Conservation (phyloP, 495 filamentous ascomycete species). For the Xylaria grammica region DNA sequence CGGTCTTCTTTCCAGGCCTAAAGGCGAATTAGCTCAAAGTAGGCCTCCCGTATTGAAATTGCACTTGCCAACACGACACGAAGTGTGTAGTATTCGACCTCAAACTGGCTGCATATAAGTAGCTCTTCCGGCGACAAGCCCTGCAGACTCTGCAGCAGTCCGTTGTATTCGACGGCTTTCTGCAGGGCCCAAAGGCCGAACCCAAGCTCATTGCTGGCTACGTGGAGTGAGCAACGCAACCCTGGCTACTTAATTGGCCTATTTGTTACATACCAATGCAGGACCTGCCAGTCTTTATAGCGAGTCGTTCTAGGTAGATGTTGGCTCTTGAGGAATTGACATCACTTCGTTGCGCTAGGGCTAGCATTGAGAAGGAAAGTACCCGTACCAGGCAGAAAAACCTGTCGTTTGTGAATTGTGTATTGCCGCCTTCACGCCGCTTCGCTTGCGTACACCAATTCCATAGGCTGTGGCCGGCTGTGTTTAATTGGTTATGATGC, state of each 20-base stretch:
- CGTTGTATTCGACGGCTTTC: conserved; percentile 67
- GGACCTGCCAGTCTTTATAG: conserved; percentile 66
- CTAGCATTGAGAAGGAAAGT: conserved; percentile 74
- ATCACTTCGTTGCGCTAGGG: conserved; percentile 55
- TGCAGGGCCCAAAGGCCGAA: conserved; percentile 65
- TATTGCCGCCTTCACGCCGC: conserved; percentile 31
- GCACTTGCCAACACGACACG: conserved; percentile 67
- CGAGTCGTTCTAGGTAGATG: conserved; percentile 66
- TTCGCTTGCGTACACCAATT: conserved; percentile 65
- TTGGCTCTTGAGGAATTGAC: conserved; percentile 41
- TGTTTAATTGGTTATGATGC: conserved; percentile 55
- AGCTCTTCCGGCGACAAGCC: conserved; percentile 34
- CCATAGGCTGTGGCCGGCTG: conserved; percentile 64
- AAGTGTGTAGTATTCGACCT: conserved; percentile 71
- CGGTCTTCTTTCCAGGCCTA: conserved; percentile 76
- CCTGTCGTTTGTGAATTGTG: conserved; percentile 20
- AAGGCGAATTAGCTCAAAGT: conserved; percentile 22
- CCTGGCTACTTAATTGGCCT: conserved; percentile 19
- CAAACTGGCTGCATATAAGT: conserved; percentile 46
- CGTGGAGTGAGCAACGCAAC: conserved; percentile 18
- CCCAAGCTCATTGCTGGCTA: conserved; percentile 58
- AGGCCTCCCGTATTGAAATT: conserved; percentile 14
- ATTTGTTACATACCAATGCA: conserved; percentile 63
- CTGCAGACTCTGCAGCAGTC: conserved; percentile 52
- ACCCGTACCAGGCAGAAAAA: conserved; percentile 56